phyloP scores from a whole-genome alignment of 2,329 filamentous ascomycete species.

The Dothideomycetidae sp. region DNA sequence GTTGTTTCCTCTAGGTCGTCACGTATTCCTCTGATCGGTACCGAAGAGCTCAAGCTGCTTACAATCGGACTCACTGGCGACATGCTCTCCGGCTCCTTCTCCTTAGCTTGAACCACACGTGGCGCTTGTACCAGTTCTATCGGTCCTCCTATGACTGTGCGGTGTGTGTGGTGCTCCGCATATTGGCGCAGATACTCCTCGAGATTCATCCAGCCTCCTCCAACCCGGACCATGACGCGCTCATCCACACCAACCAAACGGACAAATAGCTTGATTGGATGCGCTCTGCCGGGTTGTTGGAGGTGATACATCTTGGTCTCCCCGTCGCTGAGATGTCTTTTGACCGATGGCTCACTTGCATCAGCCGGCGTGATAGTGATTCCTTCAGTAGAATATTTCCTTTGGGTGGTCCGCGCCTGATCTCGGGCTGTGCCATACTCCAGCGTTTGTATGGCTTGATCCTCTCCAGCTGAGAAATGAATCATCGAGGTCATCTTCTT shows the following conservation, averaged over 20 bases:
- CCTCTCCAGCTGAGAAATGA: conserved; percentile 7
- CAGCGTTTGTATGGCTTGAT: not conserved
- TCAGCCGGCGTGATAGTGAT: conserved; percentile 26
- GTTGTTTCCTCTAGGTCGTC: not conserved
- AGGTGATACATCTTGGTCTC: conserved; percentile 91
- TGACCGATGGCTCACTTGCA: conserved; percentile 1
- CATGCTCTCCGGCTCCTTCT: conserved; percentile 8
- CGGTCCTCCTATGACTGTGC: conserved; percentile 40
- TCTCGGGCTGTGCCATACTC: not conserved
- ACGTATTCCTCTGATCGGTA: conserved; percentile 1
- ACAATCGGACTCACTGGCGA: conserved; percentile 10
- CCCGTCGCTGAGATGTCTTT: conserved; percentile 17
- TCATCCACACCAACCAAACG: conserved; percentile 86
- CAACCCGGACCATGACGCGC: conserved; percentile 93
- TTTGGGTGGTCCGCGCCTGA: not conserved
- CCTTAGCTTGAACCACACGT: conserved; percentile 1
- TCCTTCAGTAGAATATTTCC: not conserved
- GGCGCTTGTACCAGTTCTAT: conserved; percentile 39
- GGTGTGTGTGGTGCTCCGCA: conserved; percentile 77
- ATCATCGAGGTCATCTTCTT: conserved; percentile 31
- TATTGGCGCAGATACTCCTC: conserved; percentile 92
- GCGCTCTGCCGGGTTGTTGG: conserved; percentile 65
- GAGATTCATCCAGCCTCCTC: conserved; percentile 94
- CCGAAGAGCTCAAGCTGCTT: conserved; percentile 10
- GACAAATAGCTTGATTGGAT: conserved; percentile 89